phyloP scores from a whole-genome alignment of 148 eudicot species.

The Cornus suecica region DNA sequence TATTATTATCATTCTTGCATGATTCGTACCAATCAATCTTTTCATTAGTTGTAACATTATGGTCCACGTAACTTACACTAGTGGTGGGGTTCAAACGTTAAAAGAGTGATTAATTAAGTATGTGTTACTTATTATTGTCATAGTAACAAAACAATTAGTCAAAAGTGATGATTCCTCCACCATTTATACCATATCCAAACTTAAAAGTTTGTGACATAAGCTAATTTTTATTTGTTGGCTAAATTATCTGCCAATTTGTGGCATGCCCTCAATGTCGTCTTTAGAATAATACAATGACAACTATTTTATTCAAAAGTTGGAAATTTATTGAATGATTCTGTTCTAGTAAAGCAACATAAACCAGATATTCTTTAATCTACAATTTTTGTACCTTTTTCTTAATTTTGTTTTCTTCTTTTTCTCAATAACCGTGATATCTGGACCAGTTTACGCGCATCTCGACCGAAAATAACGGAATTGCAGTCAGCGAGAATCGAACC shows the following conservation, averaged over 20 bases:
- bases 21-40: not conserved
- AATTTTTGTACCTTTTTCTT: no score
- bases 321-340: no score
- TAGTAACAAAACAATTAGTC: not conserved
- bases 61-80: not conserved
- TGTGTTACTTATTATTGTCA: not conserved
- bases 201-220: not conserved
- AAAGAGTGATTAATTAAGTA: not conserved
- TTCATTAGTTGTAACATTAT: not conserved
- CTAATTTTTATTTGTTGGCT: not conserved
- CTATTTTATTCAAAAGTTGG: no score
- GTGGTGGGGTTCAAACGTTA: not conserved
- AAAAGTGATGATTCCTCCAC: not conserved
- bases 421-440: no score
- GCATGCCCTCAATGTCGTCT: not conserved
- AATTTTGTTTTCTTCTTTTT: no score
- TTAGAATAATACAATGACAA: no score
- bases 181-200: not conserved
- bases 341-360: no score
- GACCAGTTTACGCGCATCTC: no score
- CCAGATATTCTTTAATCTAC: no score
- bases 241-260: conserved; percentile 1
- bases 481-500: no score
- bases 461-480: no score
- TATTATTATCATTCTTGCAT: not conserved